Base-by-base conservation (phyloP, 1,284 basidiomycete genomes). In the Ganoderma leucocontextum region DNA sequence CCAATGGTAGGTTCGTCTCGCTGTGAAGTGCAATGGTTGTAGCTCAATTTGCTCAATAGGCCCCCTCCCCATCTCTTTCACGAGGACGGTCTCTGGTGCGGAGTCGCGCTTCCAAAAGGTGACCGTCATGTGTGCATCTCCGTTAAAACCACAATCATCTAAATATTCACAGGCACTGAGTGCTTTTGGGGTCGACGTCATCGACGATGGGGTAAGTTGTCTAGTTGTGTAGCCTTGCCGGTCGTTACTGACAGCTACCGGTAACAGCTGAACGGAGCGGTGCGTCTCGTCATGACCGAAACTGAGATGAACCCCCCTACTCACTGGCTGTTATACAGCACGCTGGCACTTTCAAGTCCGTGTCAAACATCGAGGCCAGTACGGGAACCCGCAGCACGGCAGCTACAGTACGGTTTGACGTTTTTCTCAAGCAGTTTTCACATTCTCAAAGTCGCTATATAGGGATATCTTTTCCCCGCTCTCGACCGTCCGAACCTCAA, bases 401-500 rank as follows among this genome's bases (percentile, higher is more conserved):
- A 1, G 70, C 72, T 10, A 71, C 62, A 8, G 75, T 74, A 62
- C 41, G 64, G 35, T 12, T 35, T 25, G 8, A 17, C 17, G 10
- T 36, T 39, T n/a, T 35, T 22, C 25, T 22, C 9, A 5, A 5
- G 9, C 47, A 25, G 1, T 12, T 49, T 25, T 49, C 19, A 25
- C 12, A 2, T 52, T 15, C 42, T n/a, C 38, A 53, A 17, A 38
- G 17, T 47, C 13, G 13, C 19, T 35, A 17, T 15, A 12, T 44
- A 75, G 73, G 73, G 67, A 9, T 75, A 73, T 53, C 68, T 74
- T n/a, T 59, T 71, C 5, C 75, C 75, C 6, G 69, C 64, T 17
- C 47, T 69, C 19, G 64, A 68, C 12, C 67, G 75, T 13, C 58
- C 67, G 6, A 77, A 77, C 60, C 71, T 78, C 25, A 59, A 60